phyloP scores from a whole-genome alignment of 139 green algal genomes.

The Chlamydomonas sp. region DNA sequence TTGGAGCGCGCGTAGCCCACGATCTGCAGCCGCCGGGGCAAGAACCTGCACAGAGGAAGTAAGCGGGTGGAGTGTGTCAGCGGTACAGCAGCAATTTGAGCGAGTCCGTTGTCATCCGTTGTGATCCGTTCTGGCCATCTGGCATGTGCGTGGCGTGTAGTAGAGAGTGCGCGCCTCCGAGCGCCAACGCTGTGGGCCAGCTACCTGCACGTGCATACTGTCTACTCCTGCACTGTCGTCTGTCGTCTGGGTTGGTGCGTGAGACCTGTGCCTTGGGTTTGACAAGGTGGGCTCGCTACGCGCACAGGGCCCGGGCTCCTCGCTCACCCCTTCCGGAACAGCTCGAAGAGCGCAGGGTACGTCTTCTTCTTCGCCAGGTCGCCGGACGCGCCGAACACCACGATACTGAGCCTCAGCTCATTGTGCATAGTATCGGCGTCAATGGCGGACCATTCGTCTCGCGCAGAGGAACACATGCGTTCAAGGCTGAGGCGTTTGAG shows the following conservation, averaged over 20 bases:
- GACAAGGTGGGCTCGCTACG: background rate
- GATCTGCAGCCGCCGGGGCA: constrained; percentile 72
- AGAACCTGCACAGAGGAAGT: constrained; percentile 53
- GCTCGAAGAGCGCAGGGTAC: constrained; percentile 84
- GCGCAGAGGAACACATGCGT: no score
- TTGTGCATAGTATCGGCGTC: no score
- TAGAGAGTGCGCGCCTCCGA: no score
- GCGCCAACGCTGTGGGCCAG: no score
- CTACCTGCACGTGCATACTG: no score
- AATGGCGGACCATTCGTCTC: no score
- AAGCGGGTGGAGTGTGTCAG: background rate
- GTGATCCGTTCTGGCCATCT: no score
- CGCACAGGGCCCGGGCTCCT: background rate
- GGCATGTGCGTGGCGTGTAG: no score
- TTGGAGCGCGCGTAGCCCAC: constrained; percentile 85
- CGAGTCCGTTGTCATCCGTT: background rate
- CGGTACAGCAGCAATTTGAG: background rate
- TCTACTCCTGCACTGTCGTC: background rate
- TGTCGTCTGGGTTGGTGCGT: background rate
- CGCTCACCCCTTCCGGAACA: constrained; percentile 72
- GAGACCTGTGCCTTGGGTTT: background rate
- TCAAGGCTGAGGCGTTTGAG: no score
- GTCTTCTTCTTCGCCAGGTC: constrained; percentile 95
- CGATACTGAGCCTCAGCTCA: constrained; percentile 50
- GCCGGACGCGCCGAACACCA: constrained; percentile 71